Percentiles rank a stretch among this genome's conserved stretches.
These are phyloP conservation scores for Nectriaceae sp. DNA, from an alignment of 2,329 filamentous ascomycete species.

Conservation along the genomic window DNA sequence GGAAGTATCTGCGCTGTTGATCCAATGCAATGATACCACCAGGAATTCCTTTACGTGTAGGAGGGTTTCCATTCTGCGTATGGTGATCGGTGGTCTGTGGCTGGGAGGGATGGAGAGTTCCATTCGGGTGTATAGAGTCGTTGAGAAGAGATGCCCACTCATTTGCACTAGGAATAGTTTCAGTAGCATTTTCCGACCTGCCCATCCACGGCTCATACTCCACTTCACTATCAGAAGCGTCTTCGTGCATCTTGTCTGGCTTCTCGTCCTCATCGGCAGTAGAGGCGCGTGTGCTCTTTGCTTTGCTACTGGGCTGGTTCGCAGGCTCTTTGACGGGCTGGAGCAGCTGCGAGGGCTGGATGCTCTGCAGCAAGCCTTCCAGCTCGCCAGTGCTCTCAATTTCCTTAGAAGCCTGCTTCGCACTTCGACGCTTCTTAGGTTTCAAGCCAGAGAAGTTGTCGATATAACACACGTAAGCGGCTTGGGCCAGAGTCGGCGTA, in stretches of 20 bases:
- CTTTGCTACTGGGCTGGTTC: conserved; percentile 10
- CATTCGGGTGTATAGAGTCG: conserved; percentile 10
- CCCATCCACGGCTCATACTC: conserved; percentile 26
- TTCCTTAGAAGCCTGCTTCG: conserved; percentile 31
- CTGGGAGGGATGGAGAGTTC: background rate
- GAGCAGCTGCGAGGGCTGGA: conserved; percentile 10
- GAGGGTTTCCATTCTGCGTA: conserved; percentile 7
- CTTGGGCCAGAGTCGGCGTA: conserved; percentile 22
- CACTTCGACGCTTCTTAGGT: conserved; percentile 33
- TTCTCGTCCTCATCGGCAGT: conserved; percentile 21
- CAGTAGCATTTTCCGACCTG: conserved; percentile 12
- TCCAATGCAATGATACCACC: conserved; percentile 35
- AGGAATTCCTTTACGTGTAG: conserved; percentile 25
- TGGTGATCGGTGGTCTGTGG: background rate
- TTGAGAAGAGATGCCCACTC: conserved; percentile 4
- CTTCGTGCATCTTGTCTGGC: conserved; percentile 7
- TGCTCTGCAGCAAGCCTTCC: conserved; percentile 19
- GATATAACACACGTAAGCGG: conserved; percentile 34
- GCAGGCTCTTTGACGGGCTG: conserved; percentile 6
- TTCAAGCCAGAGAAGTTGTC: conserved; percentile 33
- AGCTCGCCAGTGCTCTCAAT: conserved; percentile 28
- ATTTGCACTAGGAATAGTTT: conserved; percentile 7
- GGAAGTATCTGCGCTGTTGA: conserved; percentile 53
- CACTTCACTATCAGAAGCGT: conserved; percentile 27
- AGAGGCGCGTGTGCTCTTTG: conserved; percentile 20